A percentile compares a stretch with the other conserved stretches of the same genome.
These are phyloP conservation scores for Eucalyptus brandiana DNA, from an alignment of 345 rosid species.

Conservation along the genomic window DNA sequence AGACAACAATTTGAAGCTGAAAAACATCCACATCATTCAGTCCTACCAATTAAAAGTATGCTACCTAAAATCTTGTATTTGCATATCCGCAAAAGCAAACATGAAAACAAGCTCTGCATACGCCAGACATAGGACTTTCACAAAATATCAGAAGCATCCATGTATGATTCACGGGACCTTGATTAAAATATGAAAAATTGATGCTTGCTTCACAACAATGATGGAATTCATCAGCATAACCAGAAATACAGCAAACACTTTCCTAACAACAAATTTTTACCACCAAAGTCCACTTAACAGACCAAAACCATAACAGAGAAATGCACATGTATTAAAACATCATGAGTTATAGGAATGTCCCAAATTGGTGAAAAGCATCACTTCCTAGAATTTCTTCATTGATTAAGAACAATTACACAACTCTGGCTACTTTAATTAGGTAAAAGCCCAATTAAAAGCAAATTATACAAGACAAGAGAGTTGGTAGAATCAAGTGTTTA, in stretches of 20 bases:
- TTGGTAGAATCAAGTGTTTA: constrained; percentile 8
- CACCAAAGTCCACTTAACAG: neutral
- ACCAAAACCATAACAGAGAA: neutral
- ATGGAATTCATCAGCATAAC: neutral
- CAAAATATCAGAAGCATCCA: neutral
- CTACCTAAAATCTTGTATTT: neutral
- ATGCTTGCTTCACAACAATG: neutral
- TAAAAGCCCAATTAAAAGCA: neutral
- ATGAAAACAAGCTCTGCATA: neutral
- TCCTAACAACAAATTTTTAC: neutral
- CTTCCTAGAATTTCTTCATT: neutral
- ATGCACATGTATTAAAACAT: neutral
- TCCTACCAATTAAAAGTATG: neutral
- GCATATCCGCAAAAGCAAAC: neutral
- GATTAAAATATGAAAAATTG: neutral
- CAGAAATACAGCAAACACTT: neutral
- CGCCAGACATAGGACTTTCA: neutral
- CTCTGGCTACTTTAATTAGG: neutral
- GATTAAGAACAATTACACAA: neutral
- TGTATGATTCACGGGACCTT: neutral
- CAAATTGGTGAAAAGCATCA: neutral
- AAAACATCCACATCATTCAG: neutral
- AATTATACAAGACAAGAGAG: neutral
- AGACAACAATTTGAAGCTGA: neutral
- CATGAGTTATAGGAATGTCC: neutral